Evolutionary conservation across 441 rosid species (phyloP).

Genomic region (Metrosideros polymorpha): DNA sequence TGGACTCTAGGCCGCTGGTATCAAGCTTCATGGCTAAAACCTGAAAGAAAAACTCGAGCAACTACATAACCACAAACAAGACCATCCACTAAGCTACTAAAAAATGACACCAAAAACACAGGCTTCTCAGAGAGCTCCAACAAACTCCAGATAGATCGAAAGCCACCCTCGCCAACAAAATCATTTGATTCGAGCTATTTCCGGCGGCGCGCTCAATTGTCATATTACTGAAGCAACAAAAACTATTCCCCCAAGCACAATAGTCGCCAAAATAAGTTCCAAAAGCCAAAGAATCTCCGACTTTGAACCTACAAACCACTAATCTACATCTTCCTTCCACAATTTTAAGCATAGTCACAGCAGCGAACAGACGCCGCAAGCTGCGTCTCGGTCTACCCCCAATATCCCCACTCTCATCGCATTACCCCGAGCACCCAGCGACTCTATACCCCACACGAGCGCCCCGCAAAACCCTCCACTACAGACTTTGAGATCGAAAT

Average conservation of each 20-base stretch:
- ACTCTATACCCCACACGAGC: too few species aligned
- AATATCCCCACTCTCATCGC: neutral
- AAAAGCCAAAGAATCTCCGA: neutral
- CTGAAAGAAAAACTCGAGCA: neutral
- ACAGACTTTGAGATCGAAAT: neutral
- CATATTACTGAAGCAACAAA: neutral
- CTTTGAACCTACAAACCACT: neutral
- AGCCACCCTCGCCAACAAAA: neutral
- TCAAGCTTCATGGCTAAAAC: conserved; percentile 55
- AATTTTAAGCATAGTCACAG: neutral
- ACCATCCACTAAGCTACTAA: neutral
- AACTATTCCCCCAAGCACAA: neutral
- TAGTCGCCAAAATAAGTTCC: neutral
- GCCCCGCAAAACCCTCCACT: neutral
- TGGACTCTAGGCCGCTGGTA: conserved; percentile 60
- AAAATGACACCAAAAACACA: neutral
- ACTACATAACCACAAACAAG: neutral
- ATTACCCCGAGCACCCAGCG: neutral
- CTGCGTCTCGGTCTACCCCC: neutral
- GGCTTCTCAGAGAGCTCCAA: neutral
- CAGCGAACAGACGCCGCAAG: neutral
- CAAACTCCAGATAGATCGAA: neutral
- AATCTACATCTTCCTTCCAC: neutral
- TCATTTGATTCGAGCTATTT: neutral
- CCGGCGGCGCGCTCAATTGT: neutral